A percentile compares a stretch with the other conserved stretches of the same genome.
phyloP scores from a whole-genome alignment of 2,329 filamentous ascomycete genomes.

The Hymenoscyphus infarciens region DNA sequence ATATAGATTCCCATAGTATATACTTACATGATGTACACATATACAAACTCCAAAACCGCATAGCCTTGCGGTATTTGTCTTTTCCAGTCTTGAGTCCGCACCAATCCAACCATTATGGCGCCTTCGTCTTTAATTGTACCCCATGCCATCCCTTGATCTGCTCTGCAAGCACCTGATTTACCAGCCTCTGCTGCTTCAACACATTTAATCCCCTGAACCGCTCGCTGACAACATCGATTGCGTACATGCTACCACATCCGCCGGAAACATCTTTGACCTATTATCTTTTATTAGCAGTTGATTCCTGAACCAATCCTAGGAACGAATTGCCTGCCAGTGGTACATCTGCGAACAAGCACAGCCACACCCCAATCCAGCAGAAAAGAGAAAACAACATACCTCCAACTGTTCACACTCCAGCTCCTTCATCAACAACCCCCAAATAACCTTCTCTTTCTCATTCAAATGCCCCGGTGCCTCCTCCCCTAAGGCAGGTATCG shows the following conservation, averaged over 20 bases:
- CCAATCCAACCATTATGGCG: conserved; percentile 19
- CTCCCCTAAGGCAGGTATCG: background rate
- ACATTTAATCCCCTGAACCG: conserved; percentile 68
- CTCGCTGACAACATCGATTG: conserved; percentile 70
- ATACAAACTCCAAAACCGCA: background rate
- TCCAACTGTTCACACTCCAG: conserved; percentile 34
- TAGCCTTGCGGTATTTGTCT: background rate
- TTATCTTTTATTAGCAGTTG: conserved; percentile 28
- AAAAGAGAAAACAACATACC: conserved; percentile 22
- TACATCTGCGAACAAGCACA: background rate
- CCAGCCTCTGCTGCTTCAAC: conserved; percentile 79
- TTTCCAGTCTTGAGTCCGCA: background rate
- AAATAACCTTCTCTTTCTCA: conserved; percentile 56
- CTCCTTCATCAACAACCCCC: conserved; percentile 41
- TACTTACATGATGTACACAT: background rate
- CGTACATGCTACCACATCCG: conserved; percentile 85
- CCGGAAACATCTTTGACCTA: conserved; percentile 72
- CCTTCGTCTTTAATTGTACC: conserved; percentile 72
- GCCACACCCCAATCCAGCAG: background rate
- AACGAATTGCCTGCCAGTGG: background rate
- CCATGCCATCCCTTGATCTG: conserved; percentile 81
- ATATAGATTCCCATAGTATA: background rate
- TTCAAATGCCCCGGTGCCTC: conserved; percentile 49
- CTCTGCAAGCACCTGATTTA: conserved; percentile 70
- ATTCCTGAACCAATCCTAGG: no score